Conservation (phyloP, 169 alveolate genomes). For the Theileria orientalis region DNA sequence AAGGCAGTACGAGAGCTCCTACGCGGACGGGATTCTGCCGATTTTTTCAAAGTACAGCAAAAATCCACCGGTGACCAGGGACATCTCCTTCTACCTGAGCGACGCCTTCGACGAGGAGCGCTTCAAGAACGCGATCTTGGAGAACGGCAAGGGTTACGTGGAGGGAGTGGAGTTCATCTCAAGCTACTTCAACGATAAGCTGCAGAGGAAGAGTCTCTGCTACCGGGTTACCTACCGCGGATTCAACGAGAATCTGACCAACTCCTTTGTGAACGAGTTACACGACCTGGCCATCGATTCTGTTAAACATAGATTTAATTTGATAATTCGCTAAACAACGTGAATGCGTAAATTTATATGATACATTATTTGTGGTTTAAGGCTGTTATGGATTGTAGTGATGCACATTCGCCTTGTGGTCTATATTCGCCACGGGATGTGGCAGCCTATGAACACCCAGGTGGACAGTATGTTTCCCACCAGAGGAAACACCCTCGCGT, state of each 20-base stretch:
- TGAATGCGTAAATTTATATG: background rate
- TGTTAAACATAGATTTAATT: constrained; percentile 3
- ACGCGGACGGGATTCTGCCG: constrained; percentile 41
- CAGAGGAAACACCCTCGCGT: constrained; percentile 73
- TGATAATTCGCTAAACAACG: constrained; percentile 16
- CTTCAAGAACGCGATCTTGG: constrained; percentile 16
- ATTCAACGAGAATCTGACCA: constrained; percentile 72
- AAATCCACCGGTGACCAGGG: constrained; percentile 71
- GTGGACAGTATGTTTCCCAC: constrained; percentile 75
- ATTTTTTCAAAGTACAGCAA: constrained; percentile 67
- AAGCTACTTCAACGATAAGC: constrained; percentile 23
- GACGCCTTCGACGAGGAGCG: constrained; percentile 31
- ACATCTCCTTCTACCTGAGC: constrained; percentile 68
- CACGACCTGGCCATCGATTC: constrained; percentile 42
- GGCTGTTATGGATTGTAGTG: background rate
- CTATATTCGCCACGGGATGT: constrained; percentile 59
- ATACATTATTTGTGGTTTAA: background rate
- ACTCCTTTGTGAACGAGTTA: constrained; percentile 64
- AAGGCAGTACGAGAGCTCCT: constrained; percentile 72
- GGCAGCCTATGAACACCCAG: constrained; percentile 74
- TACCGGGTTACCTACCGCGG: constrained; percentile 73
- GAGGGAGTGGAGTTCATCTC: constrained; percentile 38
- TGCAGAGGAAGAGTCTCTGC: constrained; percentile 54
- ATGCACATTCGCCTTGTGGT: no score
- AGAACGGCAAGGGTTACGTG: constrained; percentile 43